Evolutionary conservation across 176 grass and related monocot species (phyloP).

Genomic region (Canna indica): DNA sequence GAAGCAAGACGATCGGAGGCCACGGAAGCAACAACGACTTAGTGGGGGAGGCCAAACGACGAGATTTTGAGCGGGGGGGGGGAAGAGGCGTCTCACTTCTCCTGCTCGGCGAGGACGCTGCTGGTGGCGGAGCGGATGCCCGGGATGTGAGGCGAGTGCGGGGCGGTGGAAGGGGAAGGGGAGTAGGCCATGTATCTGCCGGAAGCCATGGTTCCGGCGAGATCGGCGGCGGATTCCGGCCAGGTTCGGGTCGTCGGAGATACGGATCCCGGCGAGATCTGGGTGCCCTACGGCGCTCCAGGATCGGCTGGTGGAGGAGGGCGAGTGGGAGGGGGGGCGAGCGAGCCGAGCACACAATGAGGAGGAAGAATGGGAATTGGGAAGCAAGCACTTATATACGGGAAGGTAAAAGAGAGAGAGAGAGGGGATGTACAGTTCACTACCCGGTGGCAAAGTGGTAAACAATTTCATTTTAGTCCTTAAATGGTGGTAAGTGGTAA

Average conservation of each 20-base stretch:
- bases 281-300: not conserved
- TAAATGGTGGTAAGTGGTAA: too few relatives aligned
- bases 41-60: not conserved
- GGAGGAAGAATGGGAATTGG: too few relatives aligned
- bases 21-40: too few relatives aligned
- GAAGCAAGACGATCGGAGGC: slow-evolving; percentile 11
- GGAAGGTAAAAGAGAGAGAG: too few relatives aligned
- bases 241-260: not conserved
- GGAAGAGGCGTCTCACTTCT: slow-evolving; percentile 18
- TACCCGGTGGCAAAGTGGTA: too few relatives aligned
- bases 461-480: too few relatives aligned
- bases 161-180: slow-evolving; percentile 77
- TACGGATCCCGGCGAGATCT: not conserved
- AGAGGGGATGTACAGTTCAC: too few relatives aligned
- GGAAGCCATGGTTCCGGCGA: slow-evolving; percentile 49
- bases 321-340: not conserved
- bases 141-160: slow-evolving; percentile 75
- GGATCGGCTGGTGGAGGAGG: not conserved
- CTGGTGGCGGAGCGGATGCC: slow-evolving; percentile 35
- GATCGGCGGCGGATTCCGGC: slow-evolving; percentile 4
- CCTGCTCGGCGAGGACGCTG: slow-evolving; percentile 53
- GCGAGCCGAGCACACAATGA: too few relatives aligned
- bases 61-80: too few relatives aligned
- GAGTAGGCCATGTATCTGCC: slow-evolving; percentile 97
- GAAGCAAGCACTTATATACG: too few relatives aligned